Conservation (phyloP, 192 early-diverging fungal species). For the Pilaira anomala region DNA sequence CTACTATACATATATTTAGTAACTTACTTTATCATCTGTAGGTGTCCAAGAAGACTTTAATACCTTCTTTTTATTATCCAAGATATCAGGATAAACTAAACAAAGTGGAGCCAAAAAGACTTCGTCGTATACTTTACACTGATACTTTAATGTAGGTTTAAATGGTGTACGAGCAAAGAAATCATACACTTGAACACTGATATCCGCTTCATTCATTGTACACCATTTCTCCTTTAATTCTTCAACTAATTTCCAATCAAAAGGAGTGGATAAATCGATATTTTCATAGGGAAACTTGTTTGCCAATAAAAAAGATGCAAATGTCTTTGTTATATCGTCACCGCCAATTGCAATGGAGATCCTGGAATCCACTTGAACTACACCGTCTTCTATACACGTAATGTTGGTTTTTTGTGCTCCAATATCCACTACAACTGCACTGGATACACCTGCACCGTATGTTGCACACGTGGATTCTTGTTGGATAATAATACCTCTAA, state of each 20-base stretch:
- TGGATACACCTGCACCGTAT: constrained; percentile 83
- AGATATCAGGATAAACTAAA: constrained; percentile 25
- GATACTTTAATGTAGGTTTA: constrained; percentile 65
- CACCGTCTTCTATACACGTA: constrained; percentile 82
- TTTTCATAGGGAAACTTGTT: constrained; percentile 76
- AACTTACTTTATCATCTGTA: constrained; percentile 21
- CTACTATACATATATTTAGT: constrained; percentile 11
- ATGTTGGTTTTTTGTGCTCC: constrained; percentile 87
- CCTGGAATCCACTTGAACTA: constrained; percentile 67
- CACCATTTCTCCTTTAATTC: constrained; percentile 84
- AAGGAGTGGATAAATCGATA: constrained; percentile 54
- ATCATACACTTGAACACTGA: constrained; percentile 78
- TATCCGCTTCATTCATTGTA: constrained; percentile 77
- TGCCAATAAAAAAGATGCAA: constrained; percentile 60
- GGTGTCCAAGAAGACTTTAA: constrained; percentile 24
- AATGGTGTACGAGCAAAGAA: constrained; percentile 80
- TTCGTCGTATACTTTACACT: constrained; percentile 87
- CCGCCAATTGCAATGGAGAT: constrained; percentile 59
- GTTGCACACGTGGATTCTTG: constrained; percentile 81
- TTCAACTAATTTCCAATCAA: constrained; percentile 75
- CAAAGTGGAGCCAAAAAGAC: constrained; percentile 65
- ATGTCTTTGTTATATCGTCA: constrained; percentile 83
- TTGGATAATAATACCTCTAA: constrained; percentile 69
- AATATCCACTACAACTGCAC: constrained; percentile 87
- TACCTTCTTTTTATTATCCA: constrained; percentile 28